Conservation (phyloP, 73 alveolate species). For the Paramecium pentaurelia region DNA sequence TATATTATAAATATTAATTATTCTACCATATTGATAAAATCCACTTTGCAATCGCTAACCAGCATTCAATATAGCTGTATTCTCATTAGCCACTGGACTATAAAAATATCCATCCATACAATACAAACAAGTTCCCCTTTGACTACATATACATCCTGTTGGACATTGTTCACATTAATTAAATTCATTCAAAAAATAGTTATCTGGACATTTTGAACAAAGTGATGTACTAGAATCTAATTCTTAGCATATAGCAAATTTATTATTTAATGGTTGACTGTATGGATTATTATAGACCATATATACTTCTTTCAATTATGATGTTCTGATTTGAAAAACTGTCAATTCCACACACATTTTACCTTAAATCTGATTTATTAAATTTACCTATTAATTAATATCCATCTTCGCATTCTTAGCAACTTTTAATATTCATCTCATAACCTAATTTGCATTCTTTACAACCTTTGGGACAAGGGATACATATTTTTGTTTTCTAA, state of each 20-base stretch:
- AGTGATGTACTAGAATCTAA: not conserved
- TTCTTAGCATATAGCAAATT: not conserved
- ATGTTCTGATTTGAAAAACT: not conserved
- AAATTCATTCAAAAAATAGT: not conserved
- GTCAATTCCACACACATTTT: not conserved
- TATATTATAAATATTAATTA: not conserved
- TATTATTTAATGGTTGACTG: not conserved
- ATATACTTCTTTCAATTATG: not conserved
- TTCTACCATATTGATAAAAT: slow-evolving; percentile 14
- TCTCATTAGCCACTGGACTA: not conserved
- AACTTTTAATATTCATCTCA: not conserved
- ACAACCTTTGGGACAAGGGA: not conserved
- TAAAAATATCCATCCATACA: not conserved
- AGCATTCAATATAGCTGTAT: not conserved
- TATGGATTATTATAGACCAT: not conserved
- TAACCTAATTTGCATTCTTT: not conserved
- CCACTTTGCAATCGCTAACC: not conserved
- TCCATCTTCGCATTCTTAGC: not conserved
- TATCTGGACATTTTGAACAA: not conserved
- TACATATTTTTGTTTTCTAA: not conserved
- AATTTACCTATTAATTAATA: not conserved
- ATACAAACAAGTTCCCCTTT: not conserved
- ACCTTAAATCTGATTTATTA: not conserved
- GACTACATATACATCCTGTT: not conserved
- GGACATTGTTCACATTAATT: not conserved